A percentile compares a stretch with the other conserved stretches of the same genome.
Conservation (phyloP, 805 yeast genomes). For the Zygoascus flipseniorum region DNA sequence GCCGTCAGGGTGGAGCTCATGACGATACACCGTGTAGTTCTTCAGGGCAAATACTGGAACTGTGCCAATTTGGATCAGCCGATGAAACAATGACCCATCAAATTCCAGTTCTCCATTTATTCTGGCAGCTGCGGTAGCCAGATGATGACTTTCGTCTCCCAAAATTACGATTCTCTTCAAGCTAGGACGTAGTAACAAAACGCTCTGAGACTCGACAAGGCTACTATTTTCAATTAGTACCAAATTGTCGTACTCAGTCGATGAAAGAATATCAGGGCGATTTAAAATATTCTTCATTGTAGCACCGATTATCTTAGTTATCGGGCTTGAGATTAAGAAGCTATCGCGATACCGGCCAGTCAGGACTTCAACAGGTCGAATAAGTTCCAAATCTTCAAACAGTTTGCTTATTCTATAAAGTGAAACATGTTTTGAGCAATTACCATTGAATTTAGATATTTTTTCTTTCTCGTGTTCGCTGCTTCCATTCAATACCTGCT, state of each 20-base stretch:
- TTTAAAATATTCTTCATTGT: not conserved
- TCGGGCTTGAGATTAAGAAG: not conserved
- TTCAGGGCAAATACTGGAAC: not conserved
- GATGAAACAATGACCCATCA: not conserved
- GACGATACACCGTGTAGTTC: not conserved
- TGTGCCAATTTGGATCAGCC: not conserved
- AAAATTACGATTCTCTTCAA: conserved; percentile 26
- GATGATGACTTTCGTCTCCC: conserved; percentile 27
- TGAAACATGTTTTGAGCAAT: not conserved
- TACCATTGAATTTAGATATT: not conserved
- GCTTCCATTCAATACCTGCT: conserved; percentile 2
- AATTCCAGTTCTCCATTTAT: not conserved
- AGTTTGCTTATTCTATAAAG: conserved; percentile 15
- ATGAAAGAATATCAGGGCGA: conserved; percentile 16
- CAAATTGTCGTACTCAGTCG: conserved; percentile 24
- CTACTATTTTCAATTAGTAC: conserved; percentile 30
- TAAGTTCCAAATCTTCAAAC: conserved; percentile 18
- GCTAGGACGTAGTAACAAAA: conserved; percentile 20
- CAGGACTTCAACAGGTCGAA: conserved; percentile 26
- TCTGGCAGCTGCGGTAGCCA: not conserved
- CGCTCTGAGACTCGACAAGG: conserved; percentile 27
- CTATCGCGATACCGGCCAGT: conserved; percentile 5
- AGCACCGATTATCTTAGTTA: not conserved
- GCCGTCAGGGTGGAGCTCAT: not conserved
- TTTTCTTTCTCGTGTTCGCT: not conserved